Conservation (phyloP, 768 basidiomycete genomes). For the Naganishia vishniacii region DNA sequence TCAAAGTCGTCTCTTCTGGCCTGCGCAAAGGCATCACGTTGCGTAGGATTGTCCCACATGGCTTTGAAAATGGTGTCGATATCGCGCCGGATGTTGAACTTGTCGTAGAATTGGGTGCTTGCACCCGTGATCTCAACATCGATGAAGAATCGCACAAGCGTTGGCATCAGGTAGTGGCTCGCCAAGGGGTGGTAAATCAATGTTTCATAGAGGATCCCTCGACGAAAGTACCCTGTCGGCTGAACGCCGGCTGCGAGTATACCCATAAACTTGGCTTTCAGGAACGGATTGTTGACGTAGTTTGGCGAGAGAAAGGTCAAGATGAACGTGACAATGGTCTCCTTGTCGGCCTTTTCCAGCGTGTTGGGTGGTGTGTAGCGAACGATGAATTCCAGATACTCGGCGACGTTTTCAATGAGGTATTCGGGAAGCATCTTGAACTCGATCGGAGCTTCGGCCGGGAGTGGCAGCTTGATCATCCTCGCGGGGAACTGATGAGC, state of each 20-base stretch:
- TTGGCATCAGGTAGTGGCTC: constrained; percentile 79
- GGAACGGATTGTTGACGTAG: constrained; percentile 97
- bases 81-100: constrained; percentile 68
- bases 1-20: constrained; percentile 76
- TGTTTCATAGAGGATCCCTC: constrained; percentile 65
- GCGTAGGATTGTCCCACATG: constrained; percentile 83
- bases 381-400: constrained; percentile 76
- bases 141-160: constrained; percentile 84
- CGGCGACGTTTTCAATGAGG: constrained; percentile 85
- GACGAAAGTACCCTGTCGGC: constrained; percentile 44
- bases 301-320: constrained; percentile 91
- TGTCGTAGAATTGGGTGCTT: constrained; percentile 97
- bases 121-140: constrained; percentile 97
- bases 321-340: constrained; percentile 76
- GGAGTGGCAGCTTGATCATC: constrained; percentile 71
- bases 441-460: constrained; percentile 71
- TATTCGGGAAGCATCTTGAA: constrained; percentile 91
- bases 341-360: constrained; percentile 75
- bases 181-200: constrained; percentile 80
- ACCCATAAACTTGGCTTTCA: constrained; percentile 93
- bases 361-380: constrained; percentile 60
- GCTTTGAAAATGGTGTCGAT: constrained; percentile 81
- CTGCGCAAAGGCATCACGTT: constrained; percentile 74
- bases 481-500: constrained; percentile 67
- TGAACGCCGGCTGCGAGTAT: constrained; percentile 52